Conservation (phyloP, 495 filamentous ascomycete genomes). For the Talaromyces adpressus region DNA sequence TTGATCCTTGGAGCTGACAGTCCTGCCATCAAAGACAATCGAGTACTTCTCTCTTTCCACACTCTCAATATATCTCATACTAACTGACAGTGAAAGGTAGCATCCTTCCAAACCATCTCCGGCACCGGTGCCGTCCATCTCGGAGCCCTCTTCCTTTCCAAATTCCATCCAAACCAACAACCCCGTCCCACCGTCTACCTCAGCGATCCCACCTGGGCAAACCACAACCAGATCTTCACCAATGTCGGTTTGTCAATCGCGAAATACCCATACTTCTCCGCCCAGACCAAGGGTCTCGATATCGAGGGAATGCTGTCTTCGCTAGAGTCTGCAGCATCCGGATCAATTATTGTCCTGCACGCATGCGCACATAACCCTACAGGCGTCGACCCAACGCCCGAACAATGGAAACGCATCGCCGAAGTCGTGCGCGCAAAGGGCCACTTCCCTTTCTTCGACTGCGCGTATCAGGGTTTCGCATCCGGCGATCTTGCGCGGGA, state of each 20-base stretch:
- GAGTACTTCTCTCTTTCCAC: slow-evolving; percentile 42
- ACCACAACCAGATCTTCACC: slow-evolving; percentile 96
- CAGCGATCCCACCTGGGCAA: slow-evolving; percentile 93
- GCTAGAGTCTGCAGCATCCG: slow-evolving; percentile 60
- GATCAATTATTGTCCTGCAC: slow-evolving; percentile 85
- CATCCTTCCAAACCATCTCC: slow-evolving; percentile 52
- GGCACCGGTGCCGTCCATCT: slow-evolving; percentile 54
- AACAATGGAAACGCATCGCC: slow-evolving; percentile 91
- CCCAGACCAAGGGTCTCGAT: slow-evolving; percentile 81
- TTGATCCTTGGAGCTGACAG: slow-evolving; percentile 77
- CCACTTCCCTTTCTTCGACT: slow-evolving; percentile 99
- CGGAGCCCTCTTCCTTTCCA: slow-evolving; percentile 48
- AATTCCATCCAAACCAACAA: slow-evolving; percentile 38
- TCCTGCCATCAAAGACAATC: slow-evolving; percentile 75
- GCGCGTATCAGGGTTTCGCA: slow-evolving; percentile 96
- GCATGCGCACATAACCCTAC: slow-evolving; percentile 98
- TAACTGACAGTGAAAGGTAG: slow-evolving; percentile 32
- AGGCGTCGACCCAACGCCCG: slow-evolving; percentile 87
- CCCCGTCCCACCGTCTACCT: slow-evolving; percentile 69
- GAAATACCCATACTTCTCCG: slow-evolving; percentile 88
- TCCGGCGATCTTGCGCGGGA: slow-evolving; percentile 82
- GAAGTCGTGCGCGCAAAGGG: slow-evolving; percentile 60
- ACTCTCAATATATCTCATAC: background rate
- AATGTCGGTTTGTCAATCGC: slow-evolving; percentile 77
- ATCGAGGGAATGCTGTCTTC: slow-evolving; percentile 76